Percentiles rank a stretch among this genome's conserved stretches.
phyloP scores from a whole-genome alignment of 306 rosid species.

The Quillaja saponaria region DNA sequence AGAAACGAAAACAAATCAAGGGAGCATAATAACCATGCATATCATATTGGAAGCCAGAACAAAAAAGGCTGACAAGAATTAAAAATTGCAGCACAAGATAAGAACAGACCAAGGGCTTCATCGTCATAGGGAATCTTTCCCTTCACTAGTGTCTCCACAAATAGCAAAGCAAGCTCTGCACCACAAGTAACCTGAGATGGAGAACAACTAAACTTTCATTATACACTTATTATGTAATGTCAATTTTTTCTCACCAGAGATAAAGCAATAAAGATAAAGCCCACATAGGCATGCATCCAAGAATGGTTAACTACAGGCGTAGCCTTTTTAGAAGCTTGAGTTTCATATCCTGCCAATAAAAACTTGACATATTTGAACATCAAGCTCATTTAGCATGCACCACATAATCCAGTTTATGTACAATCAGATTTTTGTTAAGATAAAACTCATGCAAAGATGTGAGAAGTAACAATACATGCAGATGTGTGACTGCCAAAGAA shows the following conservation, averaged over 20 bases:
- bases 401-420: constrained; percentile 2
- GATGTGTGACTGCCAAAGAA: background rate
- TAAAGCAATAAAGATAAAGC: background rate
- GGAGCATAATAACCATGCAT: constrained; percentile 19
- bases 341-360: constrained; percentile 4
- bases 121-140: constrained; percentile 66
- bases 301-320: too few relatives aligned
- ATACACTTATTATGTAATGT: constrained; percentile 3
- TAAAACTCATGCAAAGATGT: background rate
- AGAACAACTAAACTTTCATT: constrained; percentile 21
- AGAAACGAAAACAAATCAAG: constrained; percentile 19
- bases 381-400: constrained; percentile 12
- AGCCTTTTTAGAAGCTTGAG: background rate
- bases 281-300: background rate
- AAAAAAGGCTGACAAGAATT: constrained; percentile 6
- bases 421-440: background rate
- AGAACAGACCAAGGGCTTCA: constrained; percentile 72
- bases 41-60: constrained; percentile 11
- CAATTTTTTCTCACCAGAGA: background rate
- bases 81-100: constrained; percentile 27
- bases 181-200: constrained; percentile 83
- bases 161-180: constrained; percentile 85
- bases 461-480: background rate
- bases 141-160: constrained; percentile 82
- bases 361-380: constrained; percentile 18